Evolutionary conservation across 768 basidiomycete genomes (phyloP).

Genomic region (Rhodotorula kratochvilovae): DNA sequence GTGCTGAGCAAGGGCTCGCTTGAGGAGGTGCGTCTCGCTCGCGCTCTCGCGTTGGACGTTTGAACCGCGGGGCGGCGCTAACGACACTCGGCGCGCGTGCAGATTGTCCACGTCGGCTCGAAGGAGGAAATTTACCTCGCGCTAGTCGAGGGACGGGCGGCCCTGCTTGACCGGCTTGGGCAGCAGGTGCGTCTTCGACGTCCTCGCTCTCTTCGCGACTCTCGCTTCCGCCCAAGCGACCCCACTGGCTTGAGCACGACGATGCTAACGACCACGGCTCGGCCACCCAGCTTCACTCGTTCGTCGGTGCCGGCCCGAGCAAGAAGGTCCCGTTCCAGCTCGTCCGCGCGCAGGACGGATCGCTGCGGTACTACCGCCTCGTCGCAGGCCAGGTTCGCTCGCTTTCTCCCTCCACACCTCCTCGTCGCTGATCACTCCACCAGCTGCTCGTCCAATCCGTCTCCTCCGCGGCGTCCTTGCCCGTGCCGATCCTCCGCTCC

Average conservation of each 20-base stretch:
- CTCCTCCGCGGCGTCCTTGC: too few species aligned
- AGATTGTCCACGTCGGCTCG: too few species aligned
- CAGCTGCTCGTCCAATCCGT: background rate
- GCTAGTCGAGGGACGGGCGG: constrained; percentile 4
- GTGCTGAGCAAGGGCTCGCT: constrained; percentile 1
- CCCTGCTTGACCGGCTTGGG: background rate
- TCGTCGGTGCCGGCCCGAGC: background rate
- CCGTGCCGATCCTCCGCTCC: background rate
- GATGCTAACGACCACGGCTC: too few species aligned
- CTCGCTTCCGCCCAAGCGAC: too few species aligned
- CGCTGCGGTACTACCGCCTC: background rate
- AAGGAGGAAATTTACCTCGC: background rate
- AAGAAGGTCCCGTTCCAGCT: constrained; percentile 4
- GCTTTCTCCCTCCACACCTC: too few species aligned
- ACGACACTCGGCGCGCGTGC: background rate
- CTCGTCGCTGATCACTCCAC: too few species aligned
- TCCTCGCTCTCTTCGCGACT: too few species aligned
- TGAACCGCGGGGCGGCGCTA: too few species aligned
- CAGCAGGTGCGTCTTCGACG: background rate
- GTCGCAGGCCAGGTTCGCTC: background rate
- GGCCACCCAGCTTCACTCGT: background rate
- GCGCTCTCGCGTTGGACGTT: background rate
- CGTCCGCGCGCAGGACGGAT: background rate
- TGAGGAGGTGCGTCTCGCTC: constrained; percentile 5
- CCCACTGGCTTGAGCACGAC: too few species aligned